A percentile compares a stretch with the other conserved stretches of the same genome.
phyloP scores from a whole-genome alignment of 2,329 filamentous ascomycete genomes.

The Dichotomopilus funicola region DNA sequence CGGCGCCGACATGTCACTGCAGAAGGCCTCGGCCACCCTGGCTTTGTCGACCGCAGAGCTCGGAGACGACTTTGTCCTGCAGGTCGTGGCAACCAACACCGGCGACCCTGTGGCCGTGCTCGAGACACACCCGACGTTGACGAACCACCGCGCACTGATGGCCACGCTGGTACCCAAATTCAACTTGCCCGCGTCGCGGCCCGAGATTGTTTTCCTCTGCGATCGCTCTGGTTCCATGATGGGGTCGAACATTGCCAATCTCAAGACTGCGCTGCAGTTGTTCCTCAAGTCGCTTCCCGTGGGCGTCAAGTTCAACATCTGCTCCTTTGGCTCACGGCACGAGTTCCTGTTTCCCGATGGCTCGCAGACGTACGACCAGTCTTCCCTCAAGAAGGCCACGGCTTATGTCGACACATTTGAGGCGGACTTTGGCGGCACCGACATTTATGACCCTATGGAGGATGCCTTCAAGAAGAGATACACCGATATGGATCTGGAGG shows the following conservation, averaged over 20 bases:
- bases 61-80: constrained; percentile 60
- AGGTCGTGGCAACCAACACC: constrained; percentile 54
- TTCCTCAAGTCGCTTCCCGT: constrained; percentile 61
- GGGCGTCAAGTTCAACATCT: constrained; percentile 63
- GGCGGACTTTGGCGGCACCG: constrained; percentile 47
- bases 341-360: constrained; percentile 40
- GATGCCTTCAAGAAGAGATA: constrained; percentile 38
- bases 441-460: constrained; percentile 43
- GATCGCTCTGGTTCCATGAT: constrained; percentile 65
- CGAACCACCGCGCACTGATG: constrained; percentile 61
- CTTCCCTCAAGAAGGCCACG: constrained; percentile 37
- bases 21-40: constrained; percentile 56
- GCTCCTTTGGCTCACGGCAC: constrained; percentile 52
- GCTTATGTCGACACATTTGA: constrained; percentile 36
- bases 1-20: constrained; percentile 44
- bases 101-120: constrained; percentile 58
- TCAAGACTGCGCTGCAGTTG: constrained; percentile 50
- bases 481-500: constrained; percentile 43
- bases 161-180: constrained; percentile 65
- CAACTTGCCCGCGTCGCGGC: constrained; percentile 45
- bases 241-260: constrained; percentile 38
- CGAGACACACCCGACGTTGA: constrained; percentile 56
- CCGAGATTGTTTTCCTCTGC: constrained; percentile 65
- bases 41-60: constrained; percentile 47
- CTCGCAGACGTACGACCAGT: constrained; percentile 41